A percentile compares a stretch with the other conserved stretches of the same genome.
These are phyloP conservation scores for Fusarium sp. DNA, from an alignment of 2,329 filamentous ascomycete species.

Conservation along the genomic window DNA sequence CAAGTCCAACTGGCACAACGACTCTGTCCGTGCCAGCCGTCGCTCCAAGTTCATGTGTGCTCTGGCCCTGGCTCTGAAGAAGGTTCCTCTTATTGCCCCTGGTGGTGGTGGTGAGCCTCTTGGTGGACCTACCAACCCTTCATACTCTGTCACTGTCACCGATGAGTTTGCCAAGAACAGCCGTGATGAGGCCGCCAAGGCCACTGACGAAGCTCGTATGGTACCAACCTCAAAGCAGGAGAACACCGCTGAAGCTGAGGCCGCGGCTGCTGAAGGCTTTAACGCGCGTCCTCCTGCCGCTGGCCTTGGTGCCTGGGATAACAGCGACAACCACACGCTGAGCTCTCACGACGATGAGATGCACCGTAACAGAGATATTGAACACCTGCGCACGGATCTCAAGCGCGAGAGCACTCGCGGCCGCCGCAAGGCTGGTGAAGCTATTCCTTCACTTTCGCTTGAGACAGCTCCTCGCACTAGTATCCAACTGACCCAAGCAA, in stretches of 20 bases:
- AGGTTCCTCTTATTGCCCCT: conserved; percentile 85
- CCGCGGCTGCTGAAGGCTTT: conserved; percentile 58
- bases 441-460: conserved; percentile 51
- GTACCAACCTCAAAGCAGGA: conserved; percentile 60
- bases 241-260: conserved; percentile 52
- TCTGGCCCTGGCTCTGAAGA: conserved; percentile 83
- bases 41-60: conserved; percentile 98
- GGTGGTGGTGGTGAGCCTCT: conserved; percentile 74
- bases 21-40: conserved; percentile 80
- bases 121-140: conserved; percentile 77
- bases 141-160: conserved; percentile 81
- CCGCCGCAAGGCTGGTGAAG: conserved; percentile 62
- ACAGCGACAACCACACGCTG: conserved; percentile 42
- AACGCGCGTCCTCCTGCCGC: conserved; percentile 53
- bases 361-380: conserved; percentile 53
- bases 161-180: conserved; percentile 74
- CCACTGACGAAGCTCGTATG: conserved; percentile 74
- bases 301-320: conserved; percentile 41
- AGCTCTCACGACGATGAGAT: conserved; percentile 48
- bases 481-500: conserved; percentile 44
- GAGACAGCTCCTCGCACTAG: conserved; percentile 41
- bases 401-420: conserved; percentile 61
- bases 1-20: conserved; percentile 94
- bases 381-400: conserved; percentile 52
- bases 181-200: conserved; percentile 67